phyloP scores from a whole-genome alignment of 805 yeast species.

The Schwanniomyces vanrijiae region DNA sequence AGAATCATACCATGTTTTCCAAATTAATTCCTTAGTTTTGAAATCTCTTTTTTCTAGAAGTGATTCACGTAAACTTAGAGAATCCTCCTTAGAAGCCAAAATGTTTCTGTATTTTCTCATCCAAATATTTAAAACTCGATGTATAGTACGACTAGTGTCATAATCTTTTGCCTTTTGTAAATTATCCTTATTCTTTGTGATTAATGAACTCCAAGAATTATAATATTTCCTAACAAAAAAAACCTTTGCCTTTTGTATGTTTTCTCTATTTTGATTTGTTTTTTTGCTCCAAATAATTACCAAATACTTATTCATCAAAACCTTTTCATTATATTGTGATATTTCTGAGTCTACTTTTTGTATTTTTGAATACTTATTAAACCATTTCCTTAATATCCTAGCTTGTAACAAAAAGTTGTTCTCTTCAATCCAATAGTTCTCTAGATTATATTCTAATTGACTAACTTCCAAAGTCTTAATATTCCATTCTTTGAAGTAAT shows the following conservation, averaged over 20 bases:
- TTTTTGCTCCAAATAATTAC: constrained; percentile 8
- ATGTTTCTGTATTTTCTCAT: neutral
- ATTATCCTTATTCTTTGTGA: neutral
- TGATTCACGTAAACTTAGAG: neutral
- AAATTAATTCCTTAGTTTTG: constrained; percentile 1
- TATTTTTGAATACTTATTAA: constrained; percentile 5
- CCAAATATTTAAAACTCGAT: neutral
- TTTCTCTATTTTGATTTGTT: neutral
- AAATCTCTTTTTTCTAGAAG: neutral
- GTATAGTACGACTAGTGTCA: neutral
- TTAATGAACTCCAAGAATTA: neutral
- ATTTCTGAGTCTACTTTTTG: constrained; percentile 12
- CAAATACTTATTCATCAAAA: constrained; percentile 8
- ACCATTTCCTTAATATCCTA: constrained; percentile 11
- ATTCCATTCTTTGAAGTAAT: constrained; percentile 22
- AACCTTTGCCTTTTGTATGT: neutral
- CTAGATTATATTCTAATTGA: constrained; percentile 8
- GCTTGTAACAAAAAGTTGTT: neutral
- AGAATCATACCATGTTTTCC: constrained; percentile 8
- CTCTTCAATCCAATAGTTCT: constrained; percentile 3
- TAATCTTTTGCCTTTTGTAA: neutral
- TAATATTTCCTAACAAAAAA: neutral
- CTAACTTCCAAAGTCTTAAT: constrained; percentile 6
- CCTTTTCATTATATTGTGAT: constrained; percentile 9
- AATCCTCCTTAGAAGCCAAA: neutral